A percentile compares a stretch with the other conserved stretches of the same genome.
Conservation (phyloP, 2,329 filamentous ascomycete genomes). For the Verticillium tricorpus region DNA sequence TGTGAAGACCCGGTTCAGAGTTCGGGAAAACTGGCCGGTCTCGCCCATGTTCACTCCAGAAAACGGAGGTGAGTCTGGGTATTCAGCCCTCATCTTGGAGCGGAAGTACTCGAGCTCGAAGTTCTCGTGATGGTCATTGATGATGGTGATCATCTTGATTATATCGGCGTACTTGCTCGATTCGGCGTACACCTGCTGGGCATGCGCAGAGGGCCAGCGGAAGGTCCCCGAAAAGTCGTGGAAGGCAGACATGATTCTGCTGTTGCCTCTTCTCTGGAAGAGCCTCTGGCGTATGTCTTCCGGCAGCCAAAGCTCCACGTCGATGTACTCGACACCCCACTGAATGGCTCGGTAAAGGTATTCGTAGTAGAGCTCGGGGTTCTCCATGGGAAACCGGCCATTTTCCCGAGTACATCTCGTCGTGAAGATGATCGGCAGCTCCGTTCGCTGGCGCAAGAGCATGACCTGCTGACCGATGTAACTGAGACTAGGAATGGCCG, state of each 20-base stretch:
- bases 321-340: constrained; percentile 87
- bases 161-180: constrained; percentile 76
- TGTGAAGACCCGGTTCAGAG: constrained; percentile 80
- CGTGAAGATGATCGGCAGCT: constrained; percentile 87
- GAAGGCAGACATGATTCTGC: constrained; percentile 86
- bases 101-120: constrained; percentile 89
- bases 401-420: constrained; percentile 79
- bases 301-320: constrained; percentile 83
- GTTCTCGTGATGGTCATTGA: constrained; percentile 77
- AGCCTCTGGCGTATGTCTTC: constrained; percentile 67
- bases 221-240: constrained; percentile 84
- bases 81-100: constrained; percentile 66
- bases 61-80: constrained; percentile 65
- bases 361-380: constrained; percentile 68
- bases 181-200: constrained; percentile 66
- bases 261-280: constrained; percentile 68
- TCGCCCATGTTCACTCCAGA: constrained; percentile 87
- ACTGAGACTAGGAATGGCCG: constrained; percentile 68
- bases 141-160: constrained; percentile 86
- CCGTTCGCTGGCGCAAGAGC: constrained; percentile 76
- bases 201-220: constrained; percentile 73
- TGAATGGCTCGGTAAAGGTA: constrained; percentile 82
- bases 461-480: constrained; percentile 86
- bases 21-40: constrained; percentile 78
- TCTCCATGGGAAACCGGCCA: constrained; percentile 78